Conservation (phyloP, 768 basidiomycete species). For the Lactarius sp. region DNA sequence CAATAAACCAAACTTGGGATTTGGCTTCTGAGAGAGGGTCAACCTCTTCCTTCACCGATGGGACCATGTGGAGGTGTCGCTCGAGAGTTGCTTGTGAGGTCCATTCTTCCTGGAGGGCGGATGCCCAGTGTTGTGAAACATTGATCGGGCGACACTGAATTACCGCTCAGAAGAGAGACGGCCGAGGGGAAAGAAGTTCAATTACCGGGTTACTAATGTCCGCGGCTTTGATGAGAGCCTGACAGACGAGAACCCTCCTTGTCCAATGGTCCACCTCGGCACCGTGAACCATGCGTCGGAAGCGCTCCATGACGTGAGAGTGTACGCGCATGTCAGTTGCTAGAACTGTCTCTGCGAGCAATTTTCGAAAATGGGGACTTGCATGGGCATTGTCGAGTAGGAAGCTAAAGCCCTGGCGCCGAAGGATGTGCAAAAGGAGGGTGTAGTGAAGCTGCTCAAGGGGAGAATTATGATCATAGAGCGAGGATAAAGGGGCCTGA, state of each 20-base stretch:
- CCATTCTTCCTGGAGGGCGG: conserved; percentile 88
- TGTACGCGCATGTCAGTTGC: conserved; percentile 97
- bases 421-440: conserved; percentile 73
- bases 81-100: conserved; percentile 84
- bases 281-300: conserved; percentile 47
- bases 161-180: conserved; percentile 2
- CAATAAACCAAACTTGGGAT: conserved; percentile 87
- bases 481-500: conserved; percentile 75
- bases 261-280: conserved; percentile 36
- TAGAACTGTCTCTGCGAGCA: conserved; percentile 77
- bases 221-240: conserved; percentile 92
- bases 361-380: conserved; percentile 56
- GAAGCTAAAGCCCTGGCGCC: conserved; percentile 67
- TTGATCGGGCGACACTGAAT: conserved; percentile 81
- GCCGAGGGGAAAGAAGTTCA: conserved; percentile 23
- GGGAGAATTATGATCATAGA: conserved; percentile 86
- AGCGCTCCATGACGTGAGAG: conserved; percentile 70
- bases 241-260: conserved; percentile 68
- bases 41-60: conserved; percentile 45
- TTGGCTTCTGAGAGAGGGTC: conserved; percentile 61
- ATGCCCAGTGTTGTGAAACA: conserved; percentile 92
- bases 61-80: conserved; percentile 64
- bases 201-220: conserved; percentile 98
- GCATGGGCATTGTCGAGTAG: conserved; percentile 53
- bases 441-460: conserved; percentile 91